Conservation (phyloP, 2,329 filamentous ascomycete species). For the Paraconiothyrium brasiliense region DNA sequence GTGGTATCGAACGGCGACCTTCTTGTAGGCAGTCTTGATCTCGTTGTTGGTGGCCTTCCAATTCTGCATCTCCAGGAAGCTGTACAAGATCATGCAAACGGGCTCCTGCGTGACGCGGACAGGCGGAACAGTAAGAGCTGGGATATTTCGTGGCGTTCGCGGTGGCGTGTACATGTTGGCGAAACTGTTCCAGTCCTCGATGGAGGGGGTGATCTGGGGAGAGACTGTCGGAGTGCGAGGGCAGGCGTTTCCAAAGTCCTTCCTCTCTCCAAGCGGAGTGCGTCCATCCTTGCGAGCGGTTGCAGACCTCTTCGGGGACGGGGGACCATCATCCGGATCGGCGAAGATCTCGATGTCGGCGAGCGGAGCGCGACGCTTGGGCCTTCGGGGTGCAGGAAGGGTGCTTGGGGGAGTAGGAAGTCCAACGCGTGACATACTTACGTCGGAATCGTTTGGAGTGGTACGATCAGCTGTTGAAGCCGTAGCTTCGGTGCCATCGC, state of each 20-base stretch:
- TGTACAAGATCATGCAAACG: conserved; percentile 29
- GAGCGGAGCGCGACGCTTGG: background rate
- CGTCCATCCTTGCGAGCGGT: background rate
- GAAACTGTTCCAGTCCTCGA: background rate
- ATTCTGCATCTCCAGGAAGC: conserved; percentile 24
- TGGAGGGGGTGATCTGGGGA: background rate
- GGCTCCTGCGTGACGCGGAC: conserved; percentile 9
- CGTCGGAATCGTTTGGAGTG: background rate
- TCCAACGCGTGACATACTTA: background rate
- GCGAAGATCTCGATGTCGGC: background rate
- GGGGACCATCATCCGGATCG: background rate
- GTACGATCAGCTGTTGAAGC: background rate
- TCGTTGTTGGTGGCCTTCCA: conserved; percentile 23
- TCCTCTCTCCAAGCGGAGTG: conserved; percentile 4
- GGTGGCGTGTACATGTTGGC: background rate
- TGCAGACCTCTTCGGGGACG: background rate
- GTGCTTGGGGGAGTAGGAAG: background rate
- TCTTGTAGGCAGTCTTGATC: conserved; percentile 32
- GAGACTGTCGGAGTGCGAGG: background rate
- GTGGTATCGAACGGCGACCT: conserved; percentile 26
- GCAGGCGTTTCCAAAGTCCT: conserved; percentile 3
- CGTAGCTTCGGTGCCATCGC: background rate
- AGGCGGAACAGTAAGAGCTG: background rate
- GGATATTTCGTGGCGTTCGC: background rate
- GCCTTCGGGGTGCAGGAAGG: background rate